Evolutionary conservation across 768 basidiomycete species (phyloP).

Genomic region (Termitomyces eurrhizus): DNA sequence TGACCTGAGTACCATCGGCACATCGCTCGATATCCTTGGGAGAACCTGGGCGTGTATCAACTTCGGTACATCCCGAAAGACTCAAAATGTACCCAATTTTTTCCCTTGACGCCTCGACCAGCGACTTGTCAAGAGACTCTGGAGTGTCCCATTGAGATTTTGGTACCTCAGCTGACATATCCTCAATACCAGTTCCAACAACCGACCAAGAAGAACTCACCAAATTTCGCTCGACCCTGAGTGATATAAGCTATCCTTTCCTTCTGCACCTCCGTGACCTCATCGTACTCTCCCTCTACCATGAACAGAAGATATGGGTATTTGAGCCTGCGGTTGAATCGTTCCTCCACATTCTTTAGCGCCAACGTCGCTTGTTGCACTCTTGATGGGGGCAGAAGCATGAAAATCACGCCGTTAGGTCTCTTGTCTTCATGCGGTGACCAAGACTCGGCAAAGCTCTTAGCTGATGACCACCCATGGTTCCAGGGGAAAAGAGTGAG

Average conservation of each 20-base stretch:
- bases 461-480: conserved; percentile 2
- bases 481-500: conserved; percentile 3
- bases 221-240: conserved; percentile 24
- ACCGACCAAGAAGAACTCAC: conserved; percentile 9
- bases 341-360: conserved; percentile 25
- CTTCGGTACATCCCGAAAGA: background rate
- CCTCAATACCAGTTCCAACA: conserved; percentile 2
- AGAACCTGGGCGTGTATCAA: conserved; percentile 16
- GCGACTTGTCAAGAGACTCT: conserved; percentile 17
- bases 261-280: conserved; percentile 20
- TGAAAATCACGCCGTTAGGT: conserved; percentile 26
- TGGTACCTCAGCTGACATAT: conserved; percentile 17
- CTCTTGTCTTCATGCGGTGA: background rate
- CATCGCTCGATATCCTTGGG: conserved; percentile 26
- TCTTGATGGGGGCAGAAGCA: conserved; percentile 22
- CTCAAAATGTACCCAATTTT: conserved; percentile 19
- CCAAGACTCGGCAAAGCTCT: background rate
- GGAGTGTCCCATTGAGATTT: conserved; percentile 23
- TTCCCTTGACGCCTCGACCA: conserved; percentile 19
- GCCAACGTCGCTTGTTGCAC: conserved; percentile 24
- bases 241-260: conserved; percentile 23
- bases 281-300: conserved; percentile 19
- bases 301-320: conserved; percentile 27
- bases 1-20: conserved; percentile 28
- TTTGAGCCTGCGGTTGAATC: conserved; percentile 26